Evolutionary conservation across 768 basidiomycete genomes (phyloP), one percentile per base, ranked within the genome.

Genomic region (Zangia roseola): DNA sequence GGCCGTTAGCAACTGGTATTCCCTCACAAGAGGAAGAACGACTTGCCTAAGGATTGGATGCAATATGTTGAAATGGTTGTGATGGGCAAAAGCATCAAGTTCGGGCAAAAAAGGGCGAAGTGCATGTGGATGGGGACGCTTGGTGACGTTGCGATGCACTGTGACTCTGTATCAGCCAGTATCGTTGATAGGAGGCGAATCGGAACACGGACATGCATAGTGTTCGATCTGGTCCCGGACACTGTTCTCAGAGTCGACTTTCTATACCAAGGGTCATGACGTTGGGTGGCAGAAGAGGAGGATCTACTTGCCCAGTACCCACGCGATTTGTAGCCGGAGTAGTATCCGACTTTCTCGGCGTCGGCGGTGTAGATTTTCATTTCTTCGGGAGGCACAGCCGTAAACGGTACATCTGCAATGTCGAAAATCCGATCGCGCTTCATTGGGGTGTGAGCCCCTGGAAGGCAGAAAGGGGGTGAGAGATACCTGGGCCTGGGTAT

Each of bases 181-280:
- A 7, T 10, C 1, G 13, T 13, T 7, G 21, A 19, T 2, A 28
- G 2, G n/a, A 42, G n/a, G 19, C 16, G 19, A 30, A 43, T 20
- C 21, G 10, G 25, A 2, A 61, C 77, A 26, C 48, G 84, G 82
- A 67, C 54, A 75, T 79, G 30, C 10, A 55, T 84, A 85, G 31
- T 79, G 73, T 53, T 84, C 83, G 17, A 84, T 64, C 54, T 84
- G 80, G 58, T 86, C 84, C n/a, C 60, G 72, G 25, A 86, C 76
- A 5, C 81, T 79, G n/a, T 51, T 53, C 0, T 53, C 46, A 5
- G 73, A 70, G 38, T 78, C 78, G 20, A 85, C 76, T 44, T 79
- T 77, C 83, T 85, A 43, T 2, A n/a, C 28, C 4, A 36, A 40
- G 35, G 8, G 20, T 30, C 16, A 17, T 19, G 12, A 28, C 10